Base-by-base conservation (phyloP, 192 early-diverging fungal species). In the Coemansia sp. region DNA sequence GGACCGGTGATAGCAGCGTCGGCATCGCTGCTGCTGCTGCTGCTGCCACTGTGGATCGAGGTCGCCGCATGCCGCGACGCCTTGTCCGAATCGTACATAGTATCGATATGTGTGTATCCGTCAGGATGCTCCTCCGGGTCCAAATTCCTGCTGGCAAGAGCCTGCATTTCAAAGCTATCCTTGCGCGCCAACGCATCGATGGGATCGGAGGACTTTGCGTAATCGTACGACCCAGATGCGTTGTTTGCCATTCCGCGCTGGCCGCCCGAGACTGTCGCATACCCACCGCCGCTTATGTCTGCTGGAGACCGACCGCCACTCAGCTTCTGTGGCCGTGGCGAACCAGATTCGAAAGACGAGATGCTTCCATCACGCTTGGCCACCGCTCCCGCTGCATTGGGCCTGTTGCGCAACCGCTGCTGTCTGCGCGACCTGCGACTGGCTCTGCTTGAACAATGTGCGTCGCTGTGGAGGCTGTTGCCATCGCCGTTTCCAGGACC, bases 91-190 rank as follows among this genome's bases (percentile, higher is more conserved):
- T 62, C 51, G n/a, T 61, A 49, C 33, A 60, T n/a, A 2, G 62
- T 38, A 4, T 43, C 58, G 23, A 75, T 59, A 33, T 72, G 70
- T 5, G 70, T 51, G 49, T 72, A 72, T 1, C 70, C 75, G 48
- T 70, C 76, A 18, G 68, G 49, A 18, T 67, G 55, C 10, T 67
- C 69, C 61, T 67, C 58, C 2, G 51, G 71, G 0, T 60, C 62
- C 15, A 62, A 58, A 2, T 60, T 34, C 9, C 56, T 67, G 16
- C 62, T 16, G 0, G 73, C 78, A 34, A 81, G 36, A 39, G 66
- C 69, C 56, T 81, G 78, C 78, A 81, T 81, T 67, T 81, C 78
- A 66, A 76, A 67, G 69, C 78, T 81, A 64, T 81, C 78, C 61
- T 81, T 81, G 24, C 78, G 78, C 18, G 78, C 78, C 56, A 81